Base-by-base conservation (phyloP, 2,329 filamentous ascomycete genomes). In the Clonostachys sp. region DNA sequence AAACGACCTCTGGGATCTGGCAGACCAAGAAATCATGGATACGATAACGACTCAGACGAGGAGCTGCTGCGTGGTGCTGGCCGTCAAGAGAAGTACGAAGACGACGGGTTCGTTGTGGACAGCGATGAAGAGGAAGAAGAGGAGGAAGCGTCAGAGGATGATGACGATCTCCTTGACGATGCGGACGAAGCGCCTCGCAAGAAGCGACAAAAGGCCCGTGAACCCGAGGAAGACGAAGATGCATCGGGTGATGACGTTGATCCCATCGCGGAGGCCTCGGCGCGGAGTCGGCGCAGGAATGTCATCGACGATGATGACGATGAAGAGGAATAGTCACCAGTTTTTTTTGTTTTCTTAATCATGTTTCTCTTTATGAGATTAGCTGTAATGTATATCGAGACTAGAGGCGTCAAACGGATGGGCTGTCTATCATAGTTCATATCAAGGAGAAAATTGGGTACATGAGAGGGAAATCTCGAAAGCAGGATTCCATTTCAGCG, bases 11-110 rank as follows among this genome's bases (percentile, higher is more conserved):
- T 73, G 0, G 77, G 77, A 12, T 64, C 67, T 12, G 64, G 68
- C 33, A 78, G 77, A 52, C 65, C 70, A 42, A 81, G 79, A 66
- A 72, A 75, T 57, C 73, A 74, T 34, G 73, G 75, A 38, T 72
- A 75, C 50, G 87, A 88, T 55, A 87, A 89, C 51, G 87, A 91
- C 57, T 89, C 89, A 9, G 88, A 91, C 56, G 86, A 89, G 55
- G 86, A 88, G 50, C 73, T 84, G 35, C 80, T 81, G 14, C 76
- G 78, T 36, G 80, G 81, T 34, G 72, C 72, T 42, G 76, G 77
- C 34, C 78, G 80, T 45, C 78, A 85, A 50, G 86, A 91, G 54
- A 86, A 89, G 53, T 92, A 92, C 60, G 87, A 91, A 52, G 86
- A 86, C 34, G 88, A 92, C 58, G 88, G 86, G 48, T 92, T 92